These are phyloP conservation scores for Lathyrus oleraceus DNA, from an alignment of 306 rosid genomes.

Conservation along the genomic window DNA sequence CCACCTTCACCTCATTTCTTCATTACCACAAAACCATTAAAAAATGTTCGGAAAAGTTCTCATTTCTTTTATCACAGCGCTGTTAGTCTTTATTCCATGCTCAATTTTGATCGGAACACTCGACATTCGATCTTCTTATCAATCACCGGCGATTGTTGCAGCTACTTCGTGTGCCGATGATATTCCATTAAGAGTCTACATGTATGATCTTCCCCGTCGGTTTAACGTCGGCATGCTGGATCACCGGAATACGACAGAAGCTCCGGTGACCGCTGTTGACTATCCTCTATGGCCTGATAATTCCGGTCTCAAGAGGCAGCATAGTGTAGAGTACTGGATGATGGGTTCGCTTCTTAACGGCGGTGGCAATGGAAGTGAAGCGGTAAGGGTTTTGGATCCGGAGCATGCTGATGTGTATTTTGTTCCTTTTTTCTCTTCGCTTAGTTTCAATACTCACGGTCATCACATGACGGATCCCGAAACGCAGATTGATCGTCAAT, in stretches of 20 bases:
- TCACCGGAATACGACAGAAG: conserved; percentile 40
- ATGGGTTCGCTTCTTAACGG: conserved; percentile 67
- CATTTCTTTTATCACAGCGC: conserved; percentile 36
- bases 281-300: conserved; percentile 68
- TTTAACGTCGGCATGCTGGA: conserved; percentile 72
- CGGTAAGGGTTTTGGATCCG: conserved; percentile 67
- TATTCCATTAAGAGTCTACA: conserved; percentile 54
- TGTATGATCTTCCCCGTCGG: conserved; percentile 85
- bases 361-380: conserved; percentile 42
- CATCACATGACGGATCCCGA: conserved; percentile 65
- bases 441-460: conserved; percentile 74
- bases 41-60: conserved; percentile 52
- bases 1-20: not conserved
- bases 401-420: conserved; percentile 73
- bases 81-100: conserved; percentile 53
- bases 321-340: conserved; percentile 93
- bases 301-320: conserved; percentile 71
- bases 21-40: not conserved
- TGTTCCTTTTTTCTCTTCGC: conserved; percentile 77
- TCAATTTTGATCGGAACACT: conserved; percentile 50
- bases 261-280: conserved; percentile 49
- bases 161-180: conserved; percentile 34
- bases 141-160: conserved; percentile 38
- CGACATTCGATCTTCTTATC: conserved; percentile 51
- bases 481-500: conserved; percentile 64